phyloP scores from a whole-genome alignment of 1,139 yeast species.

The Suhomyces wounanorum region DNA sequence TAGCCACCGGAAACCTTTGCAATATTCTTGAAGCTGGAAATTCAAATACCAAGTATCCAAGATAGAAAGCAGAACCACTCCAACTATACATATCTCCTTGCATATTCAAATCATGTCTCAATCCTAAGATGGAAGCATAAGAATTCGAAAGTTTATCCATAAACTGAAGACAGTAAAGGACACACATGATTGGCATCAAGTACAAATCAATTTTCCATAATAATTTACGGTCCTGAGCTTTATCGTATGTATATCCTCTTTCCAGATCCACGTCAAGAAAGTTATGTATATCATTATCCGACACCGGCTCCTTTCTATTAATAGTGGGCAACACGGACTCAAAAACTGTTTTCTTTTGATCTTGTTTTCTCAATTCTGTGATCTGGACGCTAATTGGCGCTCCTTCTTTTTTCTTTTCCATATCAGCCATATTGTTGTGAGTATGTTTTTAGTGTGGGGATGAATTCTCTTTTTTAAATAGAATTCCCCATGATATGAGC shows the following conservation, averaged over 20 bases:
- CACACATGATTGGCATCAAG: slow-evolving; percentile 55
- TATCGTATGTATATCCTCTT: neutral
- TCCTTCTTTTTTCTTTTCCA: neutral
- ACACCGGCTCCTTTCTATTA: neutral
- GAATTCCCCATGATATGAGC: neutral
- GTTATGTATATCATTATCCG: neutral
- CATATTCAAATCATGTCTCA: slow-evolving; percentile 51
- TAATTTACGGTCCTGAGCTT: slow-evolving; percentile 22
- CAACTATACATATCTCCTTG: slow-evolving; percentile 54
- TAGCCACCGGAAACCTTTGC: slow-evolving; percentile 48
- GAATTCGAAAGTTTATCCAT: slow-evolving; percentile 65
- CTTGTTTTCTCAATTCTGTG: neutral
- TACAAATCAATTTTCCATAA: slow-evolving; percentile 53
- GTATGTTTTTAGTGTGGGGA: neutral
- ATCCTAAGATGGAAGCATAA: slow-evolving; percentile 63
- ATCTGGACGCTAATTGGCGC: neutral
- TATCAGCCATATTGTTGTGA: neutral
- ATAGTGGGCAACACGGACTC: neutral
- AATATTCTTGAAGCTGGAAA: slow-evolving; percentile 45
- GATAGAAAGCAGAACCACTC: slow-evolving; percentile 58
- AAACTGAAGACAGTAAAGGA: slow-evolving; percentile 58
- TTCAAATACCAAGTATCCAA: slow-evolving; percentile 53
- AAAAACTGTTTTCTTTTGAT: neutral
- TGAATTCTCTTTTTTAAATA: neutral
- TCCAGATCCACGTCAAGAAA: neutral